Evolutionary conservation across 2,329 filamentous ascomycete genomes (phyloP), one percentile per base, ranked within the genome.

Genomic region (Monosporascus sp.): DNA sequence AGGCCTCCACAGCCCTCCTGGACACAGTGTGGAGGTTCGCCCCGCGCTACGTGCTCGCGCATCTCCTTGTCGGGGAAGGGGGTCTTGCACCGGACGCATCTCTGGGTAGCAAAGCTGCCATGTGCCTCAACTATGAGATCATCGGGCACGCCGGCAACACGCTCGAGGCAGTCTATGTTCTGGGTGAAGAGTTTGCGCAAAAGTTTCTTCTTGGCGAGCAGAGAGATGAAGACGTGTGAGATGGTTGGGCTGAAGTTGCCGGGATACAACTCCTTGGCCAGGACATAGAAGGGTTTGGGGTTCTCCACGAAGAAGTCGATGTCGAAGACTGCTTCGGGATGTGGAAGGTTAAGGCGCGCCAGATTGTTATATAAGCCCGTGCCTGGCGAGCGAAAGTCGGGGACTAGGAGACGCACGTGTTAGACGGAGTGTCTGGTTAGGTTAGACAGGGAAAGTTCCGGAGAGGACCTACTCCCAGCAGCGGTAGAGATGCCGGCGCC

Each of bases 91-190:
- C 96, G 90, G 63, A 97, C 92, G 69, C 94, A 99, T 59, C 87
- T 82, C 72, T 97, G 93, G 1, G 82, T 83, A 22, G 93, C 93
- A 68, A 97, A 99, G 68, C 90, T 96, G 46, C 94, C 94, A 69
- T 99, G 94, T 0, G 94, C 94, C 71, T 97, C 93, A 35, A 99
- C 79, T 48, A 99, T 92, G 69, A 82, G 85, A 2, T 93, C 84
- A 0, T 75, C 79, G 0, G 91, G 89, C 1, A 99, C 85, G 25
- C 94, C 94, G 14, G 93, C 94, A 60, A 83, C 80, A 22, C 92
- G 83, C 72, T 99, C 94, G 14, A 99, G 79, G 64, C 91, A 96
- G 73, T 99, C 94, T 60, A 99, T 97, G 66, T 99, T 99, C 67
- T 99, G 94, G 0, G 94, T 97, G 70, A 97, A 99, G 50, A 94